phyloP scores from a whole-genome alignment of 2,329 filamentous ascomycete species.

The Cephalotrichum gorgonifer region DNA sequence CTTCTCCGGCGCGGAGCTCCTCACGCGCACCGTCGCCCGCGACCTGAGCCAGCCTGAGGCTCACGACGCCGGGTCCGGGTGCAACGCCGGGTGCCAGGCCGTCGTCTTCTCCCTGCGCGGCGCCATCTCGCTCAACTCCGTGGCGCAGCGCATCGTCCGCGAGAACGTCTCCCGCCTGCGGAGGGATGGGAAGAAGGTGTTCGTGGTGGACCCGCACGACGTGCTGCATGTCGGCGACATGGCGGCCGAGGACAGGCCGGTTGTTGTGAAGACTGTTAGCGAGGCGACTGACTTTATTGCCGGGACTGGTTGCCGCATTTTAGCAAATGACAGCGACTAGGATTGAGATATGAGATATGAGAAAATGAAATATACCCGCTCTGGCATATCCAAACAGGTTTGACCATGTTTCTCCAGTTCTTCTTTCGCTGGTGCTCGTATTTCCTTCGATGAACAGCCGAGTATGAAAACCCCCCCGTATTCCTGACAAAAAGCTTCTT shows the following conservation, averaged over 20 bases:
- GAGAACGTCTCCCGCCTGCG: slow-evolving; percentile 17
- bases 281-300: no score
- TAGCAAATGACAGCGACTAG: no score
- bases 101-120: slow-evolving; percentile 21
- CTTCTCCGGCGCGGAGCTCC: slow-evolving; percentile 21
- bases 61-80: slow-evolving; percentile 15
- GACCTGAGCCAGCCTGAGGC: slow-evolving; percentile 14
- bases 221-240: slow-evolving; percentile 14
- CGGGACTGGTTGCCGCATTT: no score
- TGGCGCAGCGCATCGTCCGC: slow-evolving; percentile 18
- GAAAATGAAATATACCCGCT: no score
- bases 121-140: slow-evolving; percentile 18
- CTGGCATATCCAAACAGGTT: no score
- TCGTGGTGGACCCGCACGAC: slow-evolving; percentile 18
- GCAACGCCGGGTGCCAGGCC: slow-evolving; percentile 15
- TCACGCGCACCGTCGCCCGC: slow-evolving; percentile 18
- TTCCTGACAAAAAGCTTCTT: no score
- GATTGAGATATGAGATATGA: no score
- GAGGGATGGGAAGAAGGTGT: slow-evolving; percentile 14
- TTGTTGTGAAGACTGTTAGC: slow-evolving; percentile 14
- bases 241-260: slow-evolving; percentile 6
- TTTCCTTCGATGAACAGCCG: no score
- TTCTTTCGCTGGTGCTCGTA: no score
- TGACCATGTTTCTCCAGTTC: no score
- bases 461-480: no score